A percentile compares a stretch with the other conserved stretches of the same genome.
Conservation (phyloP, 2,329 filamentous ascomycete species). For the Leptographium lundbergii region DNA sequence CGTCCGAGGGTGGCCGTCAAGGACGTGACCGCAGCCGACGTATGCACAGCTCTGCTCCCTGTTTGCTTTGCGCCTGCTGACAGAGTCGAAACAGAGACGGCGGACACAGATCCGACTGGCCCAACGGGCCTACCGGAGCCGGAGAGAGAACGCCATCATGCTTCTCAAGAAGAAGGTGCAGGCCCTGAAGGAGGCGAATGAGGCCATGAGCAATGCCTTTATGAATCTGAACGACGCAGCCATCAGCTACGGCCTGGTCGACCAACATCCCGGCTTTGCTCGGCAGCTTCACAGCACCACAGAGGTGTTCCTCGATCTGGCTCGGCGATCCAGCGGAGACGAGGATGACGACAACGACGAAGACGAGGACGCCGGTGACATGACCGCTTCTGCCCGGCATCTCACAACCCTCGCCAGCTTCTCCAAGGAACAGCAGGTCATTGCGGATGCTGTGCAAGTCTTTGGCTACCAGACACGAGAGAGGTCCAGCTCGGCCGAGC, state of each 20-base stretch:
- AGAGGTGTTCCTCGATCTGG: conserved; percentile 43
- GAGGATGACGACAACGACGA: conserved; percentile 19
- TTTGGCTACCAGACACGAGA: conserved; percentile 6
- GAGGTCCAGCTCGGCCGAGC: conserved; percentile 9
- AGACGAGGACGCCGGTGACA: not conserved
- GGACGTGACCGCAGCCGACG: conserved; percentile 67
- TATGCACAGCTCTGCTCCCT: conserved; percentile 34
- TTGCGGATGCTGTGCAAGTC: conserved; percentile 3
- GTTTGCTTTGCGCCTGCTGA: not conserved
- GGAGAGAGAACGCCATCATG: conserved; percentile 72
- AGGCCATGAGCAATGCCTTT: conserved; percentile 64
- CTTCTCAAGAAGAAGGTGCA: conserved; percentile 59
- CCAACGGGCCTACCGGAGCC: conserved; percentile 71
- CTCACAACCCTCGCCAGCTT: not conserved
- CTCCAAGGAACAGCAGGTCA: not conserved
- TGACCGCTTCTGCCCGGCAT: not conserved
- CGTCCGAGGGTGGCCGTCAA: conserved; percentile 64
- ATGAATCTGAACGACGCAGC: conserved; percentile 52
- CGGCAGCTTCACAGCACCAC: conserved; percentile 43
- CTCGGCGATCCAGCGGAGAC: conserved; percentile 32
- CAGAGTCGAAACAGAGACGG: conserved; percentile 43
- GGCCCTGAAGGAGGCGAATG: conserved; percentile 54
- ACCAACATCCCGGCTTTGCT: conserved; percentile 42
- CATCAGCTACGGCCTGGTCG: conserved; percentile 42
- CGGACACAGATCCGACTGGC: conserved; percentile 80